A percentile compares a stretch with the other conserved stretches of the same genome.
Evolutionary conservation across 352 stramenopile genomes (phyloP).

Genomic region (Phytophthora ramorum): DNA sequence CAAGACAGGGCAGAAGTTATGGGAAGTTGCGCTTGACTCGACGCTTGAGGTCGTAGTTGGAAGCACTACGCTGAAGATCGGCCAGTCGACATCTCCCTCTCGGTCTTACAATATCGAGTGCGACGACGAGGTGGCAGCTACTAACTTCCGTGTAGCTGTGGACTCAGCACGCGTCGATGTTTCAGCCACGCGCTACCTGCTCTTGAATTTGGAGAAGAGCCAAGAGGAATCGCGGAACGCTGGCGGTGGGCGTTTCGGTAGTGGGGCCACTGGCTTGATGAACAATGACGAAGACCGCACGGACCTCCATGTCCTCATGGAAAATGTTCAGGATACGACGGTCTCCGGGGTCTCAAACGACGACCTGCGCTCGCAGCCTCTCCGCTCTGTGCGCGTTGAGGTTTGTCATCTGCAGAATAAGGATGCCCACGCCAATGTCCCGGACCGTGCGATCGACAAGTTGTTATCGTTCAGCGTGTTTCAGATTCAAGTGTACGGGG

Average conservation of each 20-base stretch:
- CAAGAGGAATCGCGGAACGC: conserved; percentile 67
- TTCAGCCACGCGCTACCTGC: conserved; percentile 75
- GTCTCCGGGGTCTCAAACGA: conserved; percentile 75
- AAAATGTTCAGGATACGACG: conserved; percentile 83
- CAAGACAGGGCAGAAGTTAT: conserved; percentile 78
- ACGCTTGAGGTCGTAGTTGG: conserved; percentile 65
- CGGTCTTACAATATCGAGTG: conserved; percentile 80
- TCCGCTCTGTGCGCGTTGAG: conserved; percentile 84
- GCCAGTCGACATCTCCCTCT: conserved; percentile 49
- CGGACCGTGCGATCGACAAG: conserved; percentile 68
- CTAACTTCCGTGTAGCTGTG: conserved; percentile 83
- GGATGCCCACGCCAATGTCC: conserved; percentile 84
- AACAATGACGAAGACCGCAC: conserved; percentile 72
- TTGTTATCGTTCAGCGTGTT: conserved; percentile 87
- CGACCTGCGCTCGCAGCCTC: conserved; percentile 74
- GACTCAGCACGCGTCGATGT: conserved; percentile 79
- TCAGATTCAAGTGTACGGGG: conserved; percentile 84
- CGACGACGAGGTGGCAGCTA: conserved; percentile 59
- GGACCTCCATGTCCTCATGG: conserved; percentile 81
- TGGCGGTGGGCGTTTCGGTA: conserved; percentile 20
- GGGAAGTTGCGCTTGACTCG: conserved; percentile 85
- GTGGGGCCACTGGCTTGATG: conserved; percentile 14
- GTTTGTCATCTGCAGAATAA: conserved; percentile 90
- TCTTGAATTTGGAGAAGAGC: conserved; percentile 86
- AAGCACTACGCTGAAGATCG: conserved; percentile 54